Conservation (phyloP, 257 asterid genomes). For the Gentiana dahurica region DNA sequence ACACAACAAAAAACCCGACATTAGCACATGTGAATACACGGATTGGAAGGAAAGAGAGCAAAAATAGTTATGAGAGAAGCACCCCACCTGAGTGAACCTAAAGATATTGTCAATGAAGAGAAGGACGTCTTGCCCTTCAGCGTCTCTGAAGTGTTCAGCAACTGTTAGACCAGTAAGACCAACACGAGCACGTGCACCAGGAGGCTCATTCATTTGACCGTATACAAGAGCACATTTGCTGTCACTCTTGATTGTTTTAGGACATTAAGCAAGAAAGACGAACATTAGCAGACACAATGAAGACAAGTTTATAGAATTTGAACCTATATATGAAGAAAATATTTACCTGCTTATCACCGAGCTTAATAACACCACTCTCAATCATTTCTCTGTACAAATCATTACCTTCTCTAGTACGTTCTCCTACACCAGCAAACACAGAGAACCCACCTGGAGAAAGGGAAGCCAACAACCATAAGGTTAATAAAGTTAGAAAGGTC, state of each 20-base stretch:
- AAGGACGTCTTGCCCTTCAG: conserved; percentile 98
- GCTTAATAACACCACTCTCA: conserved; percentile 99
- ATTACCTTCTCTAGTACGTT: conserved; percentile 95
- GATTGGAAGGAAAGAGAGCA: not conserved
- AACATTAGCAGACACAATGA: too few species aligned
- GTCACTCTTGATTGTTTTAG: conserved; percentile 32
- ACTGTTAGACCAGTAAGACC: conserved; percentile 96
- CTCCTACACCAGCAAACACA: conserved; percentile 98
- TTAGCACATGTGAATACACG: not conserved
- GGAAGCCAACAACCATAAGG: conserved; percentile 8
- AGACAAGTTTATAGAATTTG: too few species aligned
- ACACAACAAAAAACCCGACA: not conserved
- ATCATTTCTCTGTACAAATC: conserved; percentile 97
- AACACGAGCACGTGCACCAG: conserved; percentile 99
- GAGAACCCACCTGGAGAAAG: conserved; percentile 79
- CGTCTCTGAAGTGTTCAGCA: conserved; percentile 97
- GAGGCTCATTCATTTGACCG: conserved; percentile 99
- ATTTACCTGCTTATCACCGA: conserved; percentile 34
- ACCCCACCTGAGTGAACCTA: conserved; percentile 80
- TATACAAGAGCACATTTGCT: conserved; percentile 96
- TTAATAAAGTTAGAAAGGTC: not conserved
- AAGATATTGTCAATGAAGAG: conserved; percentile 94
- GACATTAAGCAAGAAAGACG: too few species aligned
- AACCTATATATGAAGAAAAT: too few species aligned
- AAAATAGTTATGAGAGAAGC: not conserved